Evolutionary conservation across 2,329 filamentous ascomycete genomes (phyloP).

Genomic region (Pyrenochaeta sp.): DNA sequence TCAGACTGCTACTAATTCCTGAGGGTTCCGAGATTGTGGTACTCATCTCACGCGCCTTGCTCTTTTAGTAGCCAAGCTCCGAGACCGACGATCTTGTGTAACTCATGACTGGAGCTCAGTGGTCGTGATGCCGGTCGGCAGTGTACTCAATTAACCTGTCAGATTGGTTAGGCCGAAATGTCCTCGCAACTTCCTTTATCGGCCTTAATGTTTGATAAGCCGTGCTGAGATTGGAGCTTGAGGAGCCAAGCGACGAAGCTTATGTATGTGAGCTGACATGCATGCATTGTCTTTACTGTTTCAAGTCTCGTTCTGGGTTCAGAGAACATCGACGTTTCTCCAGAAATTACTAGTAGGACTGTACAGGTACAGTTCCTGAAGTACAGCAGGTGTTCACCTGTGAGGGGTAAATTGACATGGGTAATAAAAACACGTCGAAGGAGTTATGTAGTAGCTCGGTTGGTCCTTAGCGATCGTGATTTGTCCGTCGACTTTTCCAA

Average conservation of each 20-base stretch:
- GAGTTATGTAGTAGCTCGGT: no score
- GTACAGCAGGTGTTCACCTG: no score
- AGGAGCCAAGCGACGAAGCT: constrained; percentile 26
- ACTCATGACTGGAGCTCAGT: constrained; percentile 18
- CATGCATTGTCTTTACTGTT: constrained; percentile 18
- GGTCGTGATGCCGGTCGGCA: constrained; percentile 5
- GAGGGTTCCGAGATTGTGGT: constrained; percentile 6
- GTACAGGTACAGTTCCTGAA: background rate
- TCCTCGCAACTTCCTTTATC: constrained; percentile 5
- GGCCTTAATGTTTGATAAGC: constrained; percentile 8
- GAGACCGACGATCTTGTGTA: constrained; percentile 21
- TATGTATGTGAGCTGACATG: constrained; percentile 30
- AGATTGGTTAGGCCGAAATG: constrained; percentile 6
- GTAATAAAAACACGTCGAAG: no score
- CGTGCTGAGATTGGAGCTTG: constrained; percentile 16
- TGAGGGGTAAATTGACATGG: no score
- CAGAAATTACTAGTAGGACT: background rate
- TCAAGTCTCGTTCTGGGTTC: background rate
- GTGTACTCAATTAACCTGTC: constrained; percentile 8
- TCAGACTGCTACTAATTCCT: background rate
- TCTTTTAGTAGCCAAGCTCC: constrained; percentile 16
- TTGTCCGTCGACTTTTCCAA: no score
- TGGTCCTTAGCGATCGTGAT: no score
- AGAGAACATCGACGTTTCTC: background rate
- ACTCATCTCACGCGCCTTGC: constrained; percentile 12